Conservation (phyloP, 495 filamentous ascomycete genomes). For the Bryoglossum gracile region DNA sequence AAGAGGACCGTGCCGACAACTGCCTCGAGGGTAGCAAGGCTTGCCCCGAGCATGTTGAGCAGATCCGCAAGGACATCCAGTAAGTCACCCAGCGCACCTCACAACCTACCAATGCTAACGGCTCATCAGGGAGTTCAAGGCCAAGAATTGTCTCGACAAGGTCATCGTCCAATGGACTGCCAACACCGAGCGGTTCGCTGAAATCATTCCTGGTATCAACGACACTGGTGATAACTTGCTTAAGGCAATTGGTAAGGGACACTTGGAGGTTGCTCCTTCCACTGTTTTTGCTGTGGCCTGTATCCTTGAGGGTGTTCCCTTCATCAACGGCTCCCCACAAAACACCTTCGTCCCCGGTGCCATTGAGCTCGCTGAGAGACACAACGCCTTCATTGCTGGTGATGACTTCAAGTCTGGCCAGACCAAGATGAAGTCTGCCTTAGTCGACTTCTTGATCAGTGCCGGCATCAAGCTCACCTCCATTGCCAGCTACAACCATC, state of each 20-base stretch:
- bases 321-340: slow-evolving; percentile 99
- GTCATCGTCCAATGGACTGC: slow-evolving; percentile 98
- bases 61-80: slow-evolving; percentile 92
- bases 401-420: slow-evolving; percentile 99
- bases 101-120: slow-evolving; percentile 20
- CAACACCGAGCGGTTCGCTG: slow-evolving; percentile 95
- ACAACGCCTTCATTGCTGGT: slow-evolving; percentile 86
- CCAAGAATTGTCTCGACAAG: slow-evolving; percentile 78
- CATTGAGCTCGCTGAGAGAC: slow-evolving; percentile 82
- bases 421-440: slow-evolving; percentile 99
- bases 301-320: slow-evolving; percentile 82
- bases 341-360: slow-evolving; percentile 97
- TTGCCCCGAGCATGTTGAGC: slow-evolving; percentile 78
- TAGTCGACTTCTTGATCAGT: slow-evolving; percentile 97
- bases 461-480: slow-evolving; percentile 98
- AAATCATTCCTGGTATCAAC: slow-evolving; percentile 82
- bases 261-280: slow-evolving; percentile 85
- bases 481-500: slow-evolving; percentile 98
- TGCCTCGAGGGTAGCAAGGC: slow-evolving; percentile 77
- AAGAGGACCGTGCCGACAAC: slow-evolving; percentile 95
- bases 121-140: slow-evolving; percentile 74
- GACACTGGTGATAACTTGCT: slow-evolving; percentile 94
- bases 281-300: slow-evolving; percentile 93
- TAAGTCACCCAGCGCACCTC: slow-evolving; percentile 32
- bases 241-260: slow-evolving; percentile 75